phyloP scores from a whole-genome alignment of 2,329 filamentous ascomycete genomes.

The Sporothrix brunneoviolacea region DNA sequence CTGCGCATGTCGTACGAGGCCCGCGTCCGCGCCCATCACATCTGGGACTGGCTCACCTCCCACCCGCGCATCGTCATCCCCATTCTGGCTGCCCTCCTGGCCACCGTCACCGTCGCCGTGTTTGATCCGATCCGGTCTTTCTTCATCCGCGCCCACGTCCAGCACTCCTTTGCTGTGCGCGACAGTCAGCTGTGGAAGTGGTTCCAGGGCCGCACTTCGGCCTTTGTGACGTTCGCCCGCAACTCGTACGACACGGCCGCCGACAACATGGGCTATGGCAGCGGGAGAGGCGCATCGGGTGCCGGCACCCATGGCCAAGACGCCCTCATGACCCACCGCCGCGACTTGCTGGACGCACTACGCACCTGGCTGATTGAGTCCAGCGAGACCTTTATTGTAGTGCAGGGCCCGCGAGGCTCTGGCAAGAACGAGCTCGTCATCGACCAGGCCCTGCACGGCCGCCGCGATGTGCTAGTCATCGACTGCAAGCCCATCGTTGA shows the following conservation, averaged over 20 bases:
- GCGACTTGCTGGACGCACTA: slow-evolving; percentile 73
- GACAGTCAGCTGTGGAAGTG: slow-evolving; percentile 71
- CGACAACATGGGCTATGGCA: slow-evolving; percentile 55
- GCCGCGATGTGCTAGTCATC: slow-evolving; percentile 72
- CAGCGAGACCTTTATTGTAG: slow-evolving; percentile 84
- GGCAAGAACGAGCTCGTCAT: slow-evolving; percentile 85
- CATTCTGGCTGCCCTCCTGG: slow-evolving; percentile 69
- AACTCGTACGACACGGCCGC: slow-evolving; percentile 46
- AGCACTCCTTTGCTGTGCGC: slow-evolving; percentile 65
- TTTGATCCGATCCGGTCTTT: slow-evolving; percentile 94
- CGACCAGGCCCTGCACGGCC: slow-evolving; percentile 71
- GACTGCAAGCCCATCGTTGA: slow-evolving; percentile 94
- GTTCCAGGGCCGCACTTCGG: slow-evolving; percentile 67
- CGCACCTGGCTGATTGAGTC: slow-evolving; percentile 82
- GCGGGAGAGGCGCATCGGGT: background rate
- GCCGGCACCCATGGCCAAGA: slow-evolving; percentile 48
- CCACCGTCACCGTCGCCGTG: slow-evolving; percentile 74
- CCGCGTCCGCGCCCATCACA: slow-evolving; percentile 67
- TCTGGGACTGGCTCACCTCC: slow-evolving; percentile 79
- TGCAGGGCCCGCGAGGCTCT: slow-evolving; percentile 86
- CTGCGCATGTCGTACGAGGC: slow-evolving; percentile 80
- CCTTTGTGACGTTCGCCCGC: slow-evolving; percentile 52
- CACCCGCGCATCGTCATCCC: slow-evolving; percentile 89
- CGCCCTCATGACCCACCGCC: slow-evolving; percentile 82
- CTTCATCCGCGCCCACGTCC: slow-evolving; percentile 84